These are phyloP conservation scores for Sporisorium graminicola DNA, from an alignment of 1,284 basidiomycete species.

Conservation along the genomic window DNA sequence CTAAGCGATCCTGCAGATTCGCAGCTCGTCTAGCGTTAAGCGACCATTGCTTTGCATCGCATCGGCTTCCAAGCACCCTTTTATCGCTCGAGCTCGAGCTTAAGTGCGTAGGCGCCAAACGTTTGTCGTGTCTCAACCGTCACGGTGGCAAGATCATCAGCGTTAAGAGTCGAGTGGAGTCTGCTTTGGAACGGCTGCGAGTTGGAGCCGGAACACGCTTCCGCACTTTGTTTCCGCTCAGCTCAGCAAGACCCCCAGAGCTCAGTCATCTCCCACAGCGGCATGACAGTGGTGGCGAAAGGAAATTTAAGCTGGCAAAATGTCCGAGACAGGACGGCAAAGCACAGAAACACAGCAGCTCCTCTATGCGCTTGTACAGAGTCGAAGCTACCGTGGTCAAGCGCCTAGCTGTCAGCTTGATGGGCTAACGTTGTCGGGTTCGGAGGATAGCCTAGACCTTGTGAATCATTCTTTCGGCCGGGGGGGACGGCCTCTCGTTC, in stretches of 20 bases:
- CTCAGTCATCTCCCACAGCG: too few relatives aligned
- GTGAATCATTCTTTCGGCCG: background rate
- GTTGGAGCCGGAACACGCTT: too few relatives aligned
- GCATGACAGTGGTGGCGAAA: too few relatives aligned
- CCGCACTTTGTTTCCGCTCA: too few relatives aligned
- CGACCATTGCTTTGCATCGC: constrained; percentile 2
- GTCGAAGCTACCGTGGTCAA: too few relatives aligned
- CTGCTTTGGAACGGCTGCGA: background rate
- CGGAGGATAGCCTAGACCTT: background rate
- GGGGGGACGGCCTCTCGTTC: background rate
- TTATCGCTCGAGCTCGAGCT: background rate
- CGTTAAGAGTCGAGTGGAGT: too few relatives aligned
- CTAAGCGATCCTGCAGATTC: constrained; percentile 1
- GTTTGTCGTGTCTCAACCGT: background rate
- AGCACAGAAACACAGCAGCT: too few relatives aligned
- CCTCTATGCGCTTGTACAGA: too few relatives aligned
- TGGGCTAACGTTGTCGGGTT: background rate
- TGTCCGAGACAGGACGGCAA: too few relatives aligned
- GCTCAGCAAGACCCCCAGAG: too few relatives aligned
- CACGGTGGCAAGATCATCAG: too few relatives aligned
- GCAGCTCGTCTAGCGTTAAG: constrained; percentile 7
- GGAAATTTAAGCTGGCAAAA: too few relatives aligned
- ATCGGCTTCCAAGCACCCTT: background rate
- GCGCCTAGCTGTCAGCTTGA: background rate
- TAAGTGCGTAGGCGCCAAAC: background rate